Evolutionary conservation across 2,329 filamentous ascomycete genomes (phyloP).

Genomic region (Trichoderma harzianum): DNA sequence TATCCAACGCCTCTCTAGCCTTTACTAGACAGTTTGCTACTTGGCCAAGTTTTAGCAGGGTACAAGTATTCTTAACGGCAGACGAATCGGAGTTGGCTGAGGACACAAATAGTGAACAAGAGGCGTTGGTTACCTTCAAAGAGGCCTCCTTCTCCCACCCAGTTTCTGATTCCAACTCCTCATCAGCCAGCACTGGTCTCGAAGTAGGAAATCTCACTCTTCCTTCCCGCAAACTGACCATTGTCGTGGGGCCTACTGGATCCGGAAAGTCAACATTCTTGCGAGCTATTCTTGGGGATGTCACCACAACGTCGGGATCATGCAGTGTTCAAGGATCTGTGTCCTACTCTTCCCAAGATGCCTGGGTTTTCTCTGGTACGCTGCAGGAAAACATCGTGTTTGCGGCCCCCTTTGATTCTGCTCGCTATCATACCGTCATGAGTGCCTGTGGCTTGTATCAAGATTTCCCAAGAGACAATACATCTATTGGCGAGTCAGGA

Average conservation of each 20-base stretch:
- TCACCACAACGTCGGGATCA: background rate
- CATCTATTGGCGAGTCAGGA: background rate
- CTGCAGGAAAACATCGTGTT: background rate
- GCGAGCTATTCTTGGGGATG: background rate
- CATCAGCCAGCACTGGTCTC: background rate
- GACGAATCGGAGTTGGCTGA: background rate
- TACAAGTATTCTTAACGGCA: background rate
- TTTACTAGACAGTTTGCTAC: background rate
- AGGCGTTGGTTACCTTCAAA: background rate
- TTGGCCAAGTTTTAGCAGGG: background rate
- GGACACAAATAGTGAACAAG: background rate
- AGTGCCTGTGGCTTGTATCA: background rate
- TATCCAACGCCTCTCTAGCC: background rate
- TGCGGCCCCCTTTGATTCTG: background rate
- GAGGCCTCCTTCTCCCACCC: background rate
- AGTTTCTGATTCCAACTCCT: background rate
- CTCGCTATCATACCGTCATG: background rate
- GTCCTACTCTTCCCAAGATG: background rate
- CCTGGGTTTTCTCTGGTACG: background rate
- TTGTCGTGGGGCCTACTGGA: background rate
- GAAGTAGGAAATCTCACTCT: background rate
- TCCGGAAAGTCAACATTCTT: background rate
- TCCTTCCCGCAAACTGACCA: background rate
- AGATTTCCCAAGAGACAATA: background rate
- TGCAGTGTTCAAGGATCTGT: background rate